phyloP scores from a whole-genome alignment of 2,329 filamentous ascomycete genomes.

The Fusarium odoratissimum region DNA sequence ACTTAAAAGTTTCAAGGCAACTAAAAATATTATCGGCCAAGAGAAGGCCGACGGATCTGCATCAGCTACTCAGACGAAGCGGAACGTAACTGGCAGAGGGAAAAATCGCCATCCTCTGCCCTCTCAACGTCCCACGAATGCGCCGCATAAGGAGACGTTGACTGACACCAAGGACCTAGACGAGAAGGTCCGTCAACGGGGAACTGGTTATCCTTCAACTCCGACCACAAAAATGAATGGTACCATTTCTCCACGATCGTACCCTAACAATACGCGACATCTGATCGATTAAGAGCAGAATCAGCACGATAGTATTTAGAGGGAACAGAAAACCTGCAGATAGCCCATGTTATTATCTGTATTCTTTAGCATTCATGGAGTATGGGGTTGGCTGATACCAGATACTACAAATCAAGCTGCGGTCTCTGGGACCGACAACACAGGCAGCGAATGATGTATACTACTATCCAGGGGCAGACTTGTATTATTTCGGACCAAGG shows the following conservation, averaged over 20 bases:
- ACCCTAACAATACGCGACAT: slow-evolving; percentile 55
- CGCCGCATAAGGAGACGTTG: neutral
- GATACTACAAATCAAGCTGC: slow-evolving; percentile 9
- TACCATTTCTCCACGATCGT: slow-evolving; percentile 58
- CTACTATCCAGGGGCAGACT: slow-evolving; percentile 4
- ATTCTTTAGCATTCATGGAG: slow-evolving; percentile 33
- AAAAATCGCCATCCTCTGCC: slow-evolving; percentile 30
- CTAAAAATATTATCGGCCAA: slow-evolving; percentile 35
- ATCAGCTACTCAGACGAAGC: slow-evolving; percentile 5
- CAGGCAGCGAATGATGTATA: slow-evolving; percentile 22
- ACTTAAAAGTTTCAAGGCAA: slow-evolving; percentile 50
- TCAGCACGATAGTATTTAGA: neutral
- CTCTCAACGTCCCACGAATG: slow-evolving; percentile 39
- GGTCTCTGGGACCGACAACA: slow-evolving; percentile 10
- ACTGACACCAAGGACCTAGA: neutral
- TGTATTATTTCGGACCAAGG: slow-evolving; percentile 13
- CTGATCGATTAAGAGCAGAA: slow-evolving; percentile 48
- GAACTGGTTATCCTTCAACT: slow-evolving; percentile 31
- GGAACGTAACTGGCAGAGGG: neutral
- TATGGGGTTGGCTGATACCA: slow-evolving; percentile 27
- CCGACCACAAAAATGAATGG: slow-evolving; percentile 39
- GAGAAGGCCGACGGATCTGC: slow-evolving; percentile 36
- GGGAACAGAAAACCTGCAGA: slow-evolving; percentile 1
- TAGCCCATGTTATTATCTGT: slow-evolving; percentile 24
- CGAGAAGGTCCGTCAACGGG: neutral